Conservation (phyloP, 1,139 yeast species). For the Sugiyamaella novakii region DNA sequence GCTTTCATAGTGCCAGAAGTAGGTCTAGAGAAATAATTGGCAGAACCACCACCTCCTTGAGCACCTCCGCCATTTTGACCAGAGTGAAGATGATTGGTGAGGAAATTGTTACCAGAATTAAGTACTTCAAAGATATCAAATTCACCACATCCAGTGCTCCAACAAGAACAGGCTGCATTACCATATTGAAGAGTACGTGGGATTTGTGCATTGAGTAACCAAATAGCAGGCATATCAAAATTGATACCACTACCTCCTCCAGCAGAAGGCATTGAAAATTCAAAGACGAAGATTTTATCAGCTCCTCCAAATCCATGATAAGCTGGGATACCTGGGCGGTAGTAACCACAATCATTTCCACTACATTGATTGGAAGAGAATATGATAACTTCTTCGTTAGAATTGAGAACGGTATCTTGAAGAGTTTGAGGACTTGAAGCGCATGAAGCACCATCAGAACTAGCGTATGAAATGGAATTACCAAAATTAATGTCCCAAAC, state of each 20-base stretch:
- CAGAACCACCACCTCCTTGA: constrained; percentile 76
- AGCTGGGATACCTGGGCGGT: constrained; percentile 84
- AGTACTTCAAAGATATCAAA: constrained; percentile 87
- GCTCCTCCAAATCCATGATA: constrained; percentile 78
- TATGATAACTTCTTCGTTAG: constrained; percentile 77
- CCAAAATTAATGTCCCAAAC: constrained; percentile 84
- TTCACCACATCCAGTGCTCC: constrained; percentile 98
- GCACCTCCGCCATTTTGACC: constrained; percentile 70
- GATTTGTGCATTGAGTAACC: constrained; percentile 91
- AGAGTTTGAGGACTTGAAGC: constrained; percentile 66
- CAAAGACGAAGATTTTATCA: constrained; percentile 82
- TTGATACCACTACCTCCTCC: constrained; percentile 47
- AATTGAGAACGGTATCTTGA: constrained; percentile 61
- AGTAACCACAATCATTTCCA: constrained; percentile 75
- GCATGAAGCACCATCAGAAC: constrained; percentile 66
- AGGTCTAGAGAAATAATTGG: constrained; percentile 87
- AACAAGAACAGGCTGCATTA: constrained; percentile 78
- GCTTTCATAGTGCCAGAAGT: constrained; percentile 76
- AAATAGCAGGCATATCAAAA: constrained; percentile 92
- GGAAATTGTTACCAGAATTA: constrained; percentile 66
- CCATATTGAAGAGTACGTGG: constrained; percentile 95
- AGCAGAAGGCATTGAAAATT: constrained; percentile 79
- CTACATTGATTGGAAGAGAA: constrained; percentile 71
- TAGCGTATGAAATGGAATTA: constrained; percentile 80
- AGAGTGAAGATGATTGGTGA: constrained; percentile 82